phyloP scores from a whole-genome alignment of 768 basidiomycete species.

The Tulasnella sp. region DNA sequence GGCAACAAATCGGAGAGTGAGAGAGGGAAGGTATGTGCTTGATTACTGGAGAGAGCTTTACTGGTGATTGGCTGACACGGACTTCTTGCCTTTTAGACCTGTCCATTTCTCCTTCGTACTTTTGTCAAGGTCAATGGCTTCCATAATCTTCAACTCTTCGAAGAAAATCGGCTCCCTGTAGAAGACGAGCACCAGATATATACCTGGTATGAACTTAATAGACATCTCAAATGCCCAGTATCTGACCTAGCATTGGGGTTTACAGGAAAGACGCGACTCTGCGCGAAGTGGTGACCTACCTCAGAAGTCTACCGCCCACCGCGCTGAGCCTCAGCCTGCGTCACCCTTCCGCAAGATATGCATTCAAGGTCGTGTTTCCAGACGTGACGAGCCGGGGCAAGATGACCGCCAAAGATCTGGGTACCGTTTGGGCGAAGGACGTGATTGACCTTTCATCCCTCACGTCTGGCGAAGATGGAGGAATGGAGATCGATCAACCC shows the following conservation, averaged over 20 bases:
- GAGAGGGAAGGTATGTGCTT: background rate
- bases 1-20: background rate
- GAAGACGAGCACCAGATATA: conserved; percentile 76
- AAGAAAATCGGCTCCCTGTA: conserved; percentile 63
- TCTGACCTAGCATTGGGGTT: background rate
- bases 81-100: conserved; percentile 35
- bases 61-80: background rate
- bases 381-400: conserved; percentile 61
- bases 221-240: background rate
- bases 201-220: conserved; percentile 45
- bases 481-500: conserved; percentile 19
- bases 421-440: conserved; percentile 72
- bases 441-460: conserved; percentile 50
- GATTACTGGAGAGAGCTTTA: background rate
- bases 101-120: conserved; percentile 70
- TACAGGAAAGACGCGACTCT: conserved; percentile 73
- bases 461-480: conserved; percentile 45
- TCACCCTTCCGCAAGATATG: conserved; percentile 71
- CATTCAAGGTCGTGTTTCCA: conserved; percentile 56
- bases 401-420: conserved; percentile 67
- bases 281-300: conserved; percentile 63
- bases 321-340: conserved; percentile 48
- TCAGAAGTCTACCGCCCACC: conserved; percentile 58
- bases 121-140: conserved; percentile 76
- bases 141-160: conserved; percentile 61